These are phyloP conservation scores for Penicillium digitatum DNA, from an alignment of 2,329 filamentous ascomycete genomes.

Conservation along the genomic window DNA sequence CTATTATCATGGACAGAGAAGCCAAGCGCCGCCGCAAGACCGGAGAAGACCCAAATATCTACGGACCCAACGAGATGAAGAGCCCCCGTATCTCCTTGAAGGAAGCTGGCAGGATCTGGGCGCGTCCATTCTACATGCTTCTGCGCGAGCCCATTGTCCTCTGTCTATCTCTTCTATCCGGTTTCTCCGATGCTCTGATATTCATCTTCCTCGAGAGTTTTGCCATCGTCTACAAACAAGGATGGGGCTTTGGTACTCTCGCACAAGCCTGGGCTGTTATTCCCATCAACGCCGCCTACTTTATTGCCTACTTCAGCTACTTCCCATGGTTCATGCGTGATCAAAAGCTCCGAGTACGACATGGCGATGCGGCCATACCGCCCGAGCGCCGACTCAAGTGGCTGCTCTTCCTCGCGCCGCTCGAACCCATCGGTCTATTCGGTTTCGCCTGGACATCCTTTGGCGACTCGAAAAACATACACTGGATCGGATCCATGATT, in stretches of 20 bases:
- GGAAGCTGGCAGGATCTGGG: constrained; percentile 46
- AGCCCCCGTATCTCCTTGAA: constrained; percentile 45
- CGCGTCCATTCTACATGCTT: constrained; percentile 67
- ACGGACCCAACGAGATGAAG: constrained; percentile 56
- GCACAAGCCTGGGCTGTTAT: constrained; percentile 60
- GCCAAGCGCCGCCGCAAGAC: constrained; percentile 52
- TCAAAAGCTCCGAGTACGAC: constrained; percentile 37
- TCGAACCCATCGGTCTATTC: constrained; percentile 63
- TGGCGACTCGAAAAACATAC: constrained; percentile 55
- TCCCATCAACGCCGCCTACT: constrained; percentile 63
- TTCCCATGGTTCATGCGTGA: constrained; percentile 49
- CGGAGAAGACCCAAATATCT: constrained; percentile 56
- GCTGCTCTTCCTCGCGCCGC: constrained; percentile 59
- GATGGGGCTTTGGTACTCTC: constrained; percentile 59
- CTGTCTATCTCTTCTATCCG: constrained; percentile 63
- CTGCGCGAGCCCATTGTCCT: constrained; percentile 68
- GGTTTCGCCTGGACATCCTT: constrained; percentile 65
- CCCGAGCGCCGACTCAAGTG: constrained; percentile 63
- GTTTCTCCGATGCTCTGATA: constrained; percentile 67
- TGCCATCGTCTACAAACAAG: constrained; percentile 49
- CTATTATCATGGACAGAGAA: constrained; percentile 53
- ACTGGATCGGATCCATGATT: constrained; percentile 66
- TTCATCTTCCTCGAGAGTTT: constrained; percentile 61
- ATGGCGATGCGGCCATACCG: constrained; percentile 52
- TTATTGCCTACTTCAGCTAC: constrained; percentile 56